These are phyloP conservation scores for Exophiala lecanii-corni DNA, from an alignment of 2,329 filamentous ascomycete species.

Conservation along the genomic window DNA sequence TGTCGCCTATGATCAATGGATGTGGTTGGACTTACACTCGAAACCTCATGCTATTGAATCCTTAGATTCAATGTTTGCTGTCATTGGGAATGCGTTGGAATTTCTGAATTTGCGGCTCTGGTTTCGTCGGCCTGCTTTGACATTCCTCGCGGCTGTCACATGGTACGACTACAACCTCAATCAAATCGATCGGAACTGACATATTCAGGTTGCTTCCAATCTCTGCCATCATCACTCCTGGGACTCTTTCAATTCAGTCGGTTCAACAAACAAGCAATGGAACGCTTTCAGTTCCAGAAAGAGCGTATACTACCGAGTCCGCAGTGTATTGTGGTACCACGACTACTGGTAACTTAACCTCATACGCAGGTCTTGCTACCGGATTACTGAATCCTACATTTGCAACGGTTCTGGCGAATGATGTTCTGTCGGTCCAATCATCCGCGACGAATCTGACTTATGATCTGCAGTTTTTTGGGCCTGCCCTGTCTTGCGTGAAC, in stretches of 20 bases:
- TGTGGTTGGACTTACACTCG: slow-evolving; percentile 4
- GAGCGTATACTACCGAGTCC: slow-evolving; percentile 8
- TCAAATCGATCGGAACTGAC: slow-evolving; percentile 10
- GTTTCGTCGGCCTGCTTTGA: slow-evolving; percentile 2
- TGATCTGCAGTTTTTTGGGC: too few species aligned
- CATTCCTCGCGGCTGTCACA: neutral
- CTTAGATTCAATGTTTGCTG: slow-evolving; percentile 8
- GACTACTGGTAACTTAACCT: too few species aligned
- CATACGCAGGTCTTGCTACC: too few species aligned
- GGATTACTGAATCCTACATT: too few species aligned
- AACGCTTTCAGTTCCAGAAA: slow-evolving; percentile 10
- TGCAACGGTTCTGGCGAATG: too few species aligned
- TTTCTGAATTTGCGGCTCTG: slow-evolving; percentile 2
- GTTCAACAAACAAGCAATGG: slow-evolving; percentile 4
- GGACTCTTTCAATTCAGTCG: slow-evolving; percentile 10
- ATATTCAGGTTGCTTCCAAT: slow-evolving; percentile 8
- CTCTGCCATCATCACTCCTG: slow-evolving; percentile 8
- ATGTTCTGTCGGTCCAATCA: too few species aligned
- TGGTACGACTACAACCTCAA: too few species aligned
- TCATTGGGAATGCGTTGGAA: slow-evolving; percentile 4
- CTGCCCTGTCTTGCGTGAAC: too few species aligned
- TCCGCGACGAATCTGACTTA: too few species aligned
- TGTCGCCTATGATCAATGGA: slow-evolving; percentile 26
- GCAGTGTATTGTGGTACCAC: too few species aligned
- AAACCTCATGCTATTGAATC: slow-evolving; percentile 2